Evolutionary conservation across 768 basidiomycete species (phyloP), one percentile per base, ranked within the genome.

Genomic region (Lentinus brumalis): DNA sequence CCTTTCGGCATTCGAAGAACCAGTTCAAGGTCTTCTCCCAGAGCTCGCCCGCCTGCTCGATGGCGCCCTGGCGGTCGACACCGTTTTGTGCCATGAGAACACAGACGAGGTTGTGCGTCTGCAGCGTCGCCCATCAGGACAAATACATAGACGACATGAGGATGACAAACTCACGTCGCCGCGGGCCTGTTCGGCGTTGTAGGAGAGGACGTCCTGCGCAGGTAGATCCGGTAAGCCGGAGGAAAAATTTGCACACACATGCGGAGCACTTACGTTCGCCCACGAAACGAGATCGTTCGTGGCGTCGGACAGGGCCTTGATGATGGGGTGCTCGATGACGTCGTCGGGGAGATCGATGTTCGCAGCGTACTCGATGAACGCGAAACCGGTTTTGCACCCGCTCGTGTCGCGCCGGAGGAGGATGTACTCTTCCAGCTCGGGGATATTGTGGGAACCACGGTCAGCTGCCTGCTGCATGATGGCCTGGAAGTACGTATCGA

Each of bases 121-220:
- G 45, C 32, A 45, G 15, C 14, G 42, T 21, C 46, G 32, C 14
- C 45, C 15, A 44, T 56, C 42, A 58, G 49, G 42, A 41, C 41
- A 26, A 41, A 26, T 50, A 11, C 18, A 16, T 12, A 29, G 11
- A 21, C 18, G 4, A 41, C n/a, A 32, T 29, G 35, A 39, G n/a
- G 30, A 50, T 44, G 39, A 8, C 15, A 14, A 18, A 63, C 65
- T 59, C 47, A 66, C 65, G 62, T 88, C 71, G 10, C 81, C 82
- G 14, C 84, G 81, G 2, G 87, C 82, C 71, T 90, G 89, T 68
- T 91, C 89, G 46, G 84, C 83, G 61, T 90, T 89, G 72, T 87
- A 91, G 1, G 88, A 91, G 69, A 87, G 86, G 39, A 90, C 86
- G 63, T 90, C 89, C 88, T 89, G 61, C 16, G 35, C 16, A 32